Conservation (phyloP, 768 basidiomycete species). For the Rhizopogon vinicolor region DNA sequence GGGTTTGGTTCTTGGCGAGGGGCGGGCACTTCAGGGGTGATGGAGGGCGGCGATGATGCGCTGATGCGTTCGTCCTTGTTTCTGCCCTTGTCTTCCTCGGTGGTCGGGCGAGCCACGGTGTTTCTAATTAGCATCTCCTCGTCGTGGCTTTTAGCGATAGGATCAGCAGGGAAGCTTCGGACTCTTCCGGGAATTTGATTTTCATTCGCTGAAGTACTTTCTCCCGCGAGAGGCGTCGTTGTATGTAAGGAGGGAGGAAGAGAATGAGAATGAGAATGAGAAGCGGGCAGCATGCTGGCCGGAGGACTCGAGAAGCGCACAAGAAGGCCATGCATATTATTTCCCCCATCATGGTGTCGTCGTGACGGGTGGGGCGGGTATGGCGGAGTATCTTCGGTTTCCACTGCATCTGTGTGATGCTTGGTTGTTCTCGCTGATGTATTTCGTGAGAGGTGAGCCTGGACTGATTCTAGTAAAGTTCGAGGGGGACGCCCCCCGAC, state of each 20-base stretch:
- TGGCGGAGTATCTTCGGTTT: neutral
- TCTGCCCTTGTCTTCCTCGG: neutral
- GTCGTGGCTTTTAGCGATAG: neutral
- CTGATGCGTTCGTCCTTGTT: constrained; percentile 6
- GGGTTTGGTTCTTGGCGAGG: neutral
- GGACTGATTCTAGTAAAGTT: constrained; percentile 43
- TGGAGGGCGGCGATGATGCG: neutral
- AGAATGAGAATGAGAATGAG: neutral
- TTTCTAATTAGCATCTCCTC: constrained; percentile 6
- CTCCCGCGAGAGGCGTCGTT: neutral
- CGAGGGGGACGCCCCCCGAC: constrained; percentile 21
- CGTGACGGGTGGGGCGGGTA: neutral
- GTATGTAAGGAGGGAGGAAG: neutral
- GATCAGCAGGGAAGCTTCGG: neutral
- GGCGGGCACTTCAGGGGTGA: neutral
- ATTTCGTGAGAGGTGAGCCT: constrained; percentile 35
- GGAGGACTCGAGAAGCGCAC: constrained; percentile 3
- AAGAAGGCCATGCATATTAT: neutral
- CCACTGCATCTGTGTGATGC: neutral
- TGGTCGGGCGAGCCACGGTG: constrained; percentile 26
- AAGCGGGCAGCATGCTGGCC: neutral
- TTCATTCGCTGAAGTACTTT: neutral
- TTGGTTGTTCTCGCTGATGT: neutral
- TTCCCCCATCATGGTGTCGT: neutral
- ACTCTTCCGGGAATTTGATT: neutral